phyloP scores from a whole-genome alignment of 371 early-diverging fungal species.

The Phascolomyces articulosus region DNA sequence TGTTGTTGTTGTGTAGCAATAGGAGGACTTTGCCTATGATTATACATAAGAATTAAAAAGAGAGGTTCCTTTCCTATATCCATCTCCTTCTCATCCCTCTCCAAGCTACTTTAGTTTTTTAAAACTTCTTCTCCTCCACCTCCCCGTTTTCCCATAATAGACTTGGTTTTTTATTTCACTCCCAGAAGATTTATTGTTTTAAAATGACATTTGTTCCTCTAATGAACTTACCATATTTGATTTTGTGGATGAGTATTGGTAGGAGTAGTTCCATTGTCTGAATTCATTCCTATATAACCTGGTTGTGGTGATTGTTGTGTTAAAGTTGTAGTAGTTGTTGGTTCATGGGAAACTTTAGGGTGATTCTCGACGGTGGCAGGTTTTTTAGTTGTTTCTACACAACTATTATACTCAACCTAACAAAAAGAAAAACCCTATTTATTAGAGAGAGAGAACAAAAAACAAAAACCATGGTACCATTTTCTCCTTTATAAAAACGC shows the following conservation, averaged over 20 bases:
- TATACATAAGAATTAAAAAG: no score
- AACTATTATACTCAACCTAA: not conserved
- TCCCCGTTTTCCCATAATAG: no score
- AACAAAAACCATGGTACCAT: no score
- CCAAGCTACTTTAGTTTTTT: no score
- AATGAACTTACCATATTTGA: conserved; percentile 1
- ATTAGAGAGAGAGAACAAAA: no score
- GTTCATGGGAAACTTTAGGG: not conserved
- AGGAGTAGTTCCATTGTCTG: not conserved
- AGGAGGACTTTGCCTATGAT: no score
- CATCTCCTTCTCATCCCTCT: not conserved
- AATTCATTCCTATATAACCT: not conserved
- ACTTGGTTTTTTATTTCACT: no score
- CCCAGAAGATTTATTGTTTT: no score
- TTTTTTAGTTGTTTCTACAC: not conserved
- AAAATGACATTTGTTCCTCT: not conserved
- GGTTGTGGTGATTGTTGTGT: not conserved
- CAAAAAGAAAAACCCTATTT: no score
- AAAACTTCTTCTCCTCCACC: no score
- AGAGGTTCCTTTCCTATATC: not conserved
- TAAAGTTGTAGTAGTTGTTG: not conserved
- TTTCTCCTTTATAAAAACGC: no score
- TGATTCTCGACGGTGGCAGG: not conserved
- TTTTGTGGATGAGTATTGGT: not conserved
- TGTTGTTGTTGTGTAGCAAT: no score